phyloP scores from a whole-genome alignment of 805 yeast species.

The Torulaspora maleeae region DNA sequence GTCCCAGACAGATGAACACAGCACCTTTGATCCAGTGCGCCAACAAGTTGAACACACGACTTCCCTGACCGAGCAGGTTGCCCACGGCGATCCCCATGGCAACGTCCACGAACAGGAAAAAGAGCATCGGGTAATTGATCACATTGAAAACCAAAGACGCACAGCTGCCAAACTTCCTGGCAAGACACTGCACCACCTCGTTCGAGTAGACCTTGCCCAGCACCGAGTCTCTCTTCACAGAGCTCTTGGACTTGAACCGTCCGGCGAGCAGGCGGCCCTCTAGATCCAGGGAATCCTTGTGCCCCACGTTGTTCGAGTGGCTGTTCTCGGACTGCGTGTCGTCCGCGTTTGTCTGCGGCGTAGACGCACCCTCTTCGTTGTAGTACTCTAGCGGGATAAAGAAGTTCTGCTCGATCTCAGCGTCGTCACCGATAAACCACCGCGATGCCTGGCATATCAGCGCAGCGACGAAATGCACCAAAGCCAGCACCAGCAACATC shows the following conservation, averaged over 20 bases:
- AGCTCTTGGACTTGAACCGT: conserved; percentile 11
- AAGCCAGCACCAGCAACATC: conserved; percentile 50
- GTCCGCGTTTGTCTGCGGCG: conserved; percentile 6
- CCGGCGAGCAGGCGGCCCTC: conserved; percentile 10
- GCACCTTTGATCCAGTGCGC: conserved; percentile 98
- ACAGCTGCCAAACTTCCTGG: conserved; percentile 23
- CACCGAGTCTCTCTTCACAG: conserved; percentile 34
- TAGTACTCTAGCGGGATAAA: conserved; percentile 32
- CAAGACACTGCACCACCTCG: conserved; percentile 22
- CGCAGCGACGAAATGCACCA: conserved; percentile 53
- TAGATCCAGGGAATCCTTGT: conserved; percentile 15
- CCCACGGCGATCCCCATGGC: conserved; percentile 58
- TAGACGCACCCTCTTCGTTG: conserved; percentile 10
- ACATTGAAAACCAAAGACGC: conserved; percentile 42
- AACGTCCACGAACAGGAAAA: conserved; percentile 54
- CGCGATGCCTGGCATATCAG: conserved; percentile 44
- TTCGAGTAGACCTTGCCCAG: conserved; percentile 37
- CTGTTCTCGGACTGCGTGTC: conserved; percentile 9
- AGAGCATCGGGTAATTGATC: conserved; percentile 61
- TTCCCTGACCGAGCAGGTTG: conserved; percentile 61
- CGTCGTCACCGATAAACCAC: conserved; percentile 22
- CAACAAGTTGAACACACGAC: conserved; percentile 66
- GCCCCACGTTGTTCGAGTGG: conserved; percentile 1
- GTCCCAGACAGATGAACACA: conserved; percentile 71
- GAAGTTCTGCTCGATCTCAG: conserved; percentile 27